Conservation (phyloP, 164 flowering plant species). For the Paratinospora sagittata region DNA sequence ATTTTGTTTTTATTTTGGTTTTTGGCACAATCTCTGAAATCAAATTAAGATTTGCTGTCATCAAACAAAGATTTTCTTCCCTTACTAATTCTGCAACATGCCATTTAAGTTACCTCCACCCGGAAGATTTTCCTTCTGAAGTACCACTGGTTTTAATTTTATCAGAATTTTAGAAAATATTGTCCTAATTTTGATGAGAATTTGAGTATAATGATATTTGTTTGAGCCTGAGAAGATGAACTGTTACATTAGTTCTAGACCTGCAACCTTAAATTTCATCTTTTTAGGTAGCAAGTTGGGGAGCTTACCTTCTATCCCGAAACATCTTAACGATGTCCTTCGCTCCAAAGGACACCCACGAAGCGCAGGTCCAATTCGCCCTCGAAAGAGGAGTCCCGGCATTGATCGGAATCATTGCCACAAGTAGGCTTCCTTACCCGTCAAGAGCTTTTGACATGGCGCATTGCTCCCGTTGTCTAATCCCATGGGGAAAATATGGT, state of each 20-base stretch:
- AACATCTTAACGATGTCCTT: conserved; percentile 68
- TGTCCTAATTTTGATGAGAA: background rate
- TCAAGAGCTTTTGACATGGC: conserved; percentile 91
- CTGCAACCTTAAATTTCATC: background rate
- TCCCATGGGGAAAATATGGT: conserved; percentile 84
- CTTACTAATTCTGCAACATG: background rate
- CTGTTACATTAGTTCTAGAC: background rate
- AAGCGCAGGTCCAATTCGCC: conserved; percentile 93
- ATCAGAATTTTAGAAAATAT: background rate
- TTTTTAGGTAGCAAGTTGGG: conserved; percentile 90
- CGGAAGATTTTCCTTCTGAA: background rate
- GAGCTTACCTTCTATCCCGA: conserved; percentile 70
- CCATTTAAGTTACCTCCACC: background rate
- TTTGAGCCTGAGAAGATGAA: background rate
- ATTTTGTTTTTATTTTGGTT: background rate
- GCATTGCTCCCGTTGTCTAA: conserved; percentile 95
- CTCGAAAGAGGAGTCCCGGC: conserved; percentile 96
- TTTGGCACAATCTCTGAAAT: background rate
- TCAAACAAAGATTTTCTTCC: background rate
- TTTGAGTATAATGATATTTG: background rate
- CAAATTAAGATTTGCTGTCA: background rate
- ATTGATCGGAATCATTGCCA: conserved; percentile 73
- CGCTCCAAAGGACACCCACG: conserved; percentile 90
- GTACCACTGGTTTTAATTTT: background rate
- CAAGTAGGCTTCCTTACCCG: conserved; percentile 86